Evolutionary conservation across 2,329 filamentous ascomycete species (phyloP).

Genomic region (Tolypocladium guangdongense): DNA sequence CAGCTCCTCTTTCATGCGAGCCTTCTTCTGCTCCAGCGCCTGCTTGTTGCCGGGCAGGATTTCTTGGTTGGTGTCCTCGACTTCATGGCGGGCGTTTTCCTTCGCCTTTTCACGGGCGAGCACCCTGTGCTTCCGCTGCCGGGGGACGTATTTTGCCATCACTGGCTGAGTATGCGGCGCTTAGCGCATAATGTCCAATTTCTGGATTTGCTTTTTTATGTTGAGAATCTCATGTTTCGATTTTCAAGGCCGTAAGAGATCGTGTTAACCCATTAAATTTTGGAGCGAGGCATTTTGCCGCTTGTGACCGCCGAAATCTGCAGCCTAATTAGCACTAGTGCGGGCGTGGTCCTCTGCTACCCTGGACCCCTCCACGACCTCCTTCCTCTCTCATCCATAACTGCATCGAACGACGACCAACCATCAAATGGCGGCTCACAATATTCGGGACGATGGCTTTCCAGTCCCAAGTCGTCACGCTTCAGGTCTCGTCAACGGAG

Average conservation of each 20-base stretch:
- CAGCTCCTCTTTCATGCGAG: constrained; percentile 42
- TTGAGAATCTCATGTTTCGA: not conserved
- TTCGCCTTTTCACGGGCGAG: constrained; percentile 49
- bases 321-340: constrained; percentile 21
- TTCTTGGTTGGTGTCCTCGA: constrained; percentile 25
- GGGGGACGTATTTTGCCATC: constrained; percentile 50
- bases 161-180: not conserved
- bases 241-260: not conserved
- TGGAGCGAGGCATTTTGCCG: constrained; percentile 24
- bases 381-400: not conserved
- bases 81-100: constrained; percentile 29
- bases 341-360: constrained; percentile 10
- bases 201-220: not conserved
- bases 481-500: constrained; percentile 52
- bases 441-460: constrained; percentile 46
- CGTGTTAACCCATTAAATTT: constrained; percentile 20
- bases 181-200: not conserved
- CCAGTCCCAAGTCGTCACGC: constrained; percentile 53
- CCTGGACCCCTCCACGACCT: not conserved
- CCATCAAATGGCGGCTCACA: constrained; percentile 25
- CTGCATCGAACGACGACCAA: not conserved
- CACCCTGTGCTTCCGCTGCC: constrained; percentile 58
- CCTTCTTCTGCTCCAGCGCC: constrained; percentile 43
- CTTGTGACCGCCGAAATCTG: constrained; percentile 21
- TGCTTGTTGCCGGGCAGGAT: constrained; percentile 31